These are phyloP conservation scores for Meyerozyma smithsonii DNA, from an alignment of 1,139 yeast genomes.

Conservation along the genomic window DNA sequence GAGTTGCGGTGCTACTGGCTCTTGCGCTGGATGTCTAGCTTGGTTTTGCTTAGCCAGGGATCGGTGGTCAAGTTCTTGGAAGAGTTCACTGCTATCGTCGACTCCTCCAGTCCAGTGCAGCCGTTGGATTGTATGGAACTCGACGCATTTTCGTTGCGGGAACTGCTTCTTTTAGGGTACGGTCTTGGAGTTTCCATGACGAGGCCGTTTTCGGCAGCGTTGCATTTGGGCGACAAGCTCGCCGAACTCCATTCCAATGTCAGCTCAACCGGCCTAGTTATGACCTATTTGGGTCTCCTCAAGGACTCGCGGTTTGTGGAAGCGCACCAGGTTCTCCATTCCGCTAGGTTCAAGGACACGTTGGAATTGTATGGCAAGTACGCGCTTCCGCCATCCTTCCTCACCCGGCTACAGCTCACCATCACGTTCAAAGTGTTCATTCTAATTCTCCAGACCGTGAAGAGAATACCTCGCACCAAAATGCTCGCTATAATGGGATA, in stretches of 20 bases:
- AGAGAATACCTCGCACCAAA: slow-evolving; percentile 7
- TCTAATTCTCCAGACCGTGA: slow-evolving; percentile 9
- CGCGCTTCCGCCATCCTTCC: slow-evolving; percentile 7
- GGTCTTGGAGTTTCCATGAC: neutral
- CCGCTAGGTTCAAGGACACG: neutral
- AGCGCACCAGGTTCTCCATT: slow-evolving; percentile 5
- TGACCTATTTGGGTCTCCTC: slow-evolving; percentile 4
- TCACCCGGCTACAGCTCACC: slow-evolving; percentile 6
- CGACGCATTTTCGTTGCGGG: neutral
- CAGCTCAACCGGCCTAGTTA: neutral
- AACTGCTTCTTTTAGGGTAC: neutral
- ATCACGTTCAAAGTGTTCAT: slow-evolving; percentile 11
- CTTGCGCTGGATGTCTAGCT: slow-evolving; percentile 9
- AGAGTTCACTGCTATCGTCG: slow-evolving; percentile 7
- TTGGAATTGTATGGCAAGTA: slow-evolving; percentile 7
- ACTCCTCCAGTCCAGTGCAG: neutral
- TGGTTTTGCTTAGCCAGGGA: slow-evolving; percentile 9
- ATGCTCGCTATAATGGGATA: slow-evolving; percentile 11
- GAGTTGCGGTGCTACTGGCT: slow-evolving; percentile 6
- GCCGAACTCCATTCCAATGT: neutral
- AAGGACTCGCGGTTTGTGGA: slow-evolving; percentile 6
- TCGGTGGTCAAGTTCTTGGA: slow-evolving; percentile 7
- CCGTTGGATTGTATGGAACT: neutral
- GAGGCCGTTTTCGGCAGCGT: neutral
- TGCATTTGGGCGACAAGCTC: neutral